Percentiles rank a stretch among this genome's conserved stretches.
These are phyloP conservation scores for Coprinopsis sp. DNA, from an alignment of 768 basidiomycete species.

Conservation along the genomic window DNA sequence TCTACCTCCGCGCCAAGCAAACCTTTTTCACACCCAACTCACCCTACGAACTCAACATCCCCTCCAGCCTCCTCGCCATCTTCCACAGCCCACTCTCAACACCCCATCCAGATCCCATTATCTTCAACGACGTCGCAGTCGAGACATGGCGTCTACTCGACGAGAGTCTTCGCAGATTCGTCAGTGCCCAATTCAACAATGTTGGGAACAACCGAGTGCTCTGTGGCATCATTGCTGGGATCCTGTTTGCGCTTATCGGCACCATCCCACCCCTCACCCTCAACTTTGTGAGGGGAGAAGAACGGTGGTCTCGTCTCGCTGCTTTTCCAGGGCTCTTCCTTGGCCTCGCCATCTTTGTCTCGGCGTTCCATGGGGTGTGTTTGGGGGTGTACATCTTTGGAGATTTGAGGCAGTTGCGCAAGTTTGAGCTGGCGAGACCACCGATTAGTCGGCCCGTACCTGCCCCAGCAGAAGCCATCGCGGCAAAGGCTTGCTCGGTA, in stretches of 20 bases:
- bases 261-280: constrained; percentile 43
- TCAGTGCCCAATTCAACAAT: constrained; percentile 62
- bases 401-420: constrained; percentile 71
- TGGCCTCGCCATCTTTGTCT: constrained; percentile 56
- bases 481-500: constrained; percentile 8
- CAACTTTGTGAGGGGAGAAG: constrained; percentile 42
- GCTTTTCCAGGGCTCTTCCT: constrained; percentile 70
- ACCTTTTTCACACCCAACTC: constrained; percentile 75
- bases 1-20: constrained; percentile 74
- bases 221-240: constrained; percentile 65
- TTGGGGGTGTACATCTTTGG: constrained; percentile 77
- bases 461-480: constrained; percentile 18
- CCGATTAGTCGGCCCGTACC: constrained; percentile 47
- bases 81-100: constrained; percentile 42
- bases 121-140: constrained; percentile 56
- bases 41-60: constrained; percentile 66
- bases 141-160: constrained; percentile 58
- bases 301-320: constrained; percentile 54
- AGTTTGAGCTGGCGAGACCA: constrained; percentile 72
- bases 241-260: constrained; percentile 42
- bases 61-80: constrained; percentile 60
- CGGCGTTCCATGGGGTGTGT: constrained; percentile 70
- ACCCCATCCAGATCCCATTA: constrained; percentile 59
- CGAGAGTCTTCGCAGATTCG: constrained; percentile 61
- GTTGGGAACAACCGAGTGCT: constrained; percentile 67